Evolutionary conservation across 805 yeast genomes (phyloP), one percentile per base, ranked within the genome.

Genomic region (Lipomyces kockii): DNA sequence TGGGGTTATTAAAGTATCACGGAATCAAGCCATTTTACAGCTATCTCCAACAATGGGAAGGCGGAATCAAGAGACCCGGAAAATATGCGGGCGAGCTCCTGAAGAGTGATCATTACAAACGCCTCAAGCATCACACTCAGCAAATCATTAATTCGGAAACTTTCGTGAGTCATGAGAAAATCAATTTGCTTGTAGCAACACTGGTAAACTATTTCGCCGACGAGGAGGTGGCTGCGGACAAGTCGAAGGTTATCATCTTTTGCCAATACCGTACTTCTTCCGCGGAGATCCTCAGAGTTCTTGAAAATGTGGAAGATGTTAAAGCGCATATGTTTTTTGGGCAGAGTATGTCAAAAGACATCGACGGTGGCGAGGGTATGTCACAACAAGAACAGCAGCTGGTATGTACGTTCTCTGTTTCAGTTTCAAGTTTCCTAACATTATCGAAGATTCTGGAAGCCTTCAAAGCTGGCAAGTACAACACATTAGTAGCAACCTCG

Each of bases 261-360:
- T 90, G 97, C 0, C 97, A 93, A 76, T 85, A 86, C 67, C 84
- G 99, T 76, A 96, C 91, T 70, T 89, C 97, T 3, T 99, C 98
- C 0, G 79, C 91, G 53, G 98, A 93, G 70, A 89, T 95, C 57
- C 91, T 91, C 1, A 87, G 86, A 70, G 84, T 83, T 8, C 79
- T 62, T 78, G 87, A 58, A 74, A 52, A 78, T 68, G 35, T 79
- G 69, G 53, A 72, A 62, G 32, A 78, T 85, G 76, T 76, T 27
- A 84, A 84, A 60, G 91, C 98, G 0, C 97, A 91, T 76, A 86
- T 94, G 29, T 95, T 95, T 76, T 91, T 95, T 70, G 99, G 99
- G 0, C 99, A 95, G 76, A 84, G 97, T 0, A 85, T 84, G 9
- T 63, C 60, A 20, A 74, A 70, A 62, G 69, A 62, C 39, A 34